Conservation (phyloP, 148 eudicot species). For the Dianthus caryophyllus region DNA sequence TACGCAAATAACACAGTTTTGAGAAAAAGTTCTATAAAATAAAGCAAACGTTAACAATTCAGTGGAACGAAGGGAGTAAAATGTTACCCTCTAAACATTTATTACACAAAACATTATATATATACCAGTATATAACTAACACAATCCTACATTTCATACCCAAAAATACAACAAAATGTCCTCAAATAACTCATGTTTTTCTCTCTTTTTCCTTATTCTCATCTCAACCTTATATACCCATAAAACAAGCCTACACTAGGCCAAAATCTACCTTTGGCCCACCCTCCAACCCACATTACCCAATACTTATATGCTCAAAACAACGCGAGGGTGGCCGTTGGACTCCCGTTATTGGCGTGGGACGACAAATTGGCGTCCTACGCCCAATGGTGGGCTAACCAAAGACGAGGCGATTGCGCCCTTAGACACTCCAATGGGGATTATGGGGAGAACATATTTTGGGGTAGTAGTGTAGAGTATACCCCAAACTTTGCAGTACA, state of each 20-base stretch:
- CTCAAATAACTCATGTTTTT: neutral
- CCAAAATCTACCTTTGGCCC: neutral
- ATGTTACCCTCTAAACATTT: no score
- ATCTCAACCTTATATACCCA: slow-evolving; percentile 18
- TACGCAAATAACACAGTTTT: no score
- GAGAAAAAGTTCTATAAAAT: no score
- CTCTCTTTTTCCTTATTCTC: slow-evolving; percentile 24
- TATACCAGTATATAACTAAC: no score
- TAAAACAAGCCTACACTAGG: slow-evolving; percentile 6
- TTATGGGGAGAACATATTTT: slow-evolving; percentile 79
- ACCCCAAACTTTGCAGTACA: slow-evolving; percentile 51
- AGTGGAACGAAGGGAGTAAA: no score
- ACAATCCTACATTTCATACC: no score
- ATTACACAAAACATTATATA: no score
- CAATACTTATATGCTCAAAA: slow-evolving; percentile 52
- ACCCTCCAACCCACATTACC: slow-evolving; percentile 13
- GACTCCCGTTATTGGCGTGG: slow-evolving; percentile 51
- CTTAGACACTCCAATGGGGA: slow-evolving; percentile 56
- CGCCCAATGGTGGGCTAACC: slow-evolving; percentile 54
- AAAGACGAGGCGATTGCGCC: slow-evolving; percentile 45
- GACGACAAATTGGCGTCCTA: slow-evolving; percentile 39
- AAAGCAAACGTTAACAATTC: no score
- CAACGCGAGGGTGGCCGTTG: slow-evolving; percentile 39
- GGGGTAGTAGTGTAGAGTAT: slow-evolving; percentile 64
- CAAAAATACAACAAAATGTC: slow-evolving; percentile 13